Base-by-base conservation (phyloP, 345 rosid genomes). In the Brassica incana region DNA sequence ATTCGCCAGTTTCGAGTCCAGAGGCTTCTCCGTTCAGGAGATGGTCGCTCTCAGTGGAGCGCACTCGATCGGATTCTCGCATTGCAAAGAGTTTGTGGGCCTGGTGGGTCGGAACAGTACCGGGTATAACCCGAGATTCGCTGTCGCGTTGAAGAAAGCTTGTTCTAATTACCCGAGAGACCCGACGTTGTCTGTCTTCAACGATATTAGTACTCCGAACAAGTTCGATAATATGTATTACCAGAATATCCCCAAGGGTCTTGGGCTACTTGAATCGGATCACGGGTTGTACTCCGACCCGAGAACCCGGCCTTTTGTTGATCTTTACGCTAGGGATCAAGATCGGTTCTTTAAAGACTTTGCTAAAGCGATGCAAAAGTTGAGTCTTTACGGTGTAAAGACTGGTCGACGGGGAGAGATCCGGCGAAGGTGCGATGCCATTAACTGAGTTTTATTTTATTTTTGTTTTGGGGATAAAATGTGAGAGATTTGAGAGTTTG, bases 41-140 rank as follows among this genome's bases (percentile, higher is more conserved):
- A 88, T 89, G 92, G 96, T 92, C 56, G 98, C 98, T 5, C 69
- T 95, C 3, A 87, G 91, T 60, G 99, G 99, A 0, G 97, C 99
- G 0, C 99, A 95, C 78, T 90, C 97, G 2, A 86, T 92, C 11
- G 99, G 99, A 2, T 89, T 95, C 85, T 95, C 99, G 2, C 98
- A 95, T 75, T 95, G 99, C 70, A 90, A 88, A 52, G 97, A 91
- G 85, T 92, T 95, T 54, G 77, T 43, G 67, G 73, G 63, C 36
- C 78, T 69, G 59, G 69, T 91, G 54, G 71, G 25, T 11, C 75
- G 78, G 35, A 85, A 86, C 32, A 84, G 85, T 65, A 85, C 91
- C 16, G 75, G 80, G 69, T 91, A 91, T 79, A 92, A 90, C 77
- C 91, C 88, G 15, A 86, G 95, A 81, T 92, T 90, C 36, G 95